These are phyloP conservation scores for Macadamia tetraphylla DNA, from an alignment of 164 flowering plant species.

Conservation along the genomic window DNA sequence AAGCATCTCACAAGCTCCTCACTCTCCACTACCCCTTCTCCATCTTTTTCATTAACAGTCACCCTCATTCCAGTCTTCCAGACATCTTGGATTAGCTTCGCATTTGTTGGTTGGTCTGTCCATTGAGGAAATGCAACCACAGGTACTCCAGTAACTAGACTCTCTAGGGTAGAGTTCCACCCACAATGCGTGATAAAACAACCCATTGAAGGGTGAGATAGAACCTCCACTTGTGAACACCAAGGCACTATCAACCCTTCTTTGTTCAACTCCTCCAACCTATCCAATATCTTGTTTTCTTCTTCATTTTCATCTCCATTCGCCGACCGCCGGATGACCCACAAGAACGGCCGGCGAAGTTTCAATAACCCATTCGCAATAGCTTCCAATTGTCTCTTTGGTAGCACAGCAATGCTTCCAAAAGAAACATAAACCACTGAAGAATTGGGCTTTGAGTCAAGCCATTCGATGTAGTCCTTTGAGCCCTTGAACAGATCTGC, in stretches of 20 bases:
- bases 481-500: no score
- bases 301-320: no score
- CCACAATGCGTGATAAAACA: no score
- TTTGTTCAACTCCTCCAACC: no score
- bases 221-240: no score
- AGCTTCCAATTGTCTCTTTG: slow-evolving; percentile 30
- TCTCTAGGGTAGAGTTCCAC: neutral
- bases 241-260: no score
- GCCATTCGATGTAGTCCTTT: neutral
- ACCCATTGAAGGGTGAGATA: no score
- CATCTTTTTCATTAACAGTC: neutral
- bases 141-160: neutral
- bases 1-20: slow-evolving; percentile 6
- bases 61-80: neutral
- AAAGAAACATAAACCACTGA: slow-evolving; percentile 44
- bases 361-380: slow-evolving; percentile 23
- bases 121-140: slow-evolving; percentile 4
- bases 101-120: slow-evolving; percentile 11
- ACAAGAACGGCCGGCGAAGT: slow-evolving; percentile 32
- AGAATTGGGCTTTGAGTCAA: slow-evolving; percentile 27
- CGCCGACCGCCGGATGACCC: slow-evolving; percentile 22
- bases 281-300: no score
- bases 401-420: slow-evolving; percentile 28
- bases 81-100: neutral
- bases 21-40: neutral